These are phyloP conservation scores for Musa troglodytarum DNA, from an alignment of 176 grass and related monocot species.

Conservation along the genomic window DNA sequence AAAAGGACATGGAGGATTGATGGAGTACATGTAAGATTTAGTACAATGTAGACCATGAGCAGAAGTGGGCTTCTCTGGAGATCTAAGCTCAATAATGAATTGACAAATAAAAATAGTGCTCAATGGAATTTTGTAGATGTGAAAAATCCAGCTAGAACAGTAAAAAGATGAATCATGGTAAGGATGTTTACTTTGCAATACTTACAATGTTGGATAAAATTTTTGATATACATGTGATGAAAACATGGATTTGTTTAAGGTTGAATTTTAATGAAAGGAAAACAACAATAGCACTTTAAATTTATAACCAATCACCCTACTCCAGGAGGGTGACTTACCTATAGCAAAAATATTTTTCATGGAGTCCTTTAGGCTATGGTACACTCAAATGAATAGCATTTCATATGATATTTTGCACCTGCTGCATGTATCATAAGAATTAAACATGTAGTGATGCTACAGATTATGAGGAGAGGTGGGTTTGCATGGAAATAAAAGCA, in stretches of 20 bases:
- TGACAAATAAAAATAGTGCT: not conserved
- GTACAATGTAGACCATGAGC: not conserved
- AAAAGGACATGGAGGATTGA: not conserved
- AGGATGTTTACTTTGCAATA: too few species aligned
- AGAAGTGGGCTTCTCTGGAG: conserved; percentile 1
- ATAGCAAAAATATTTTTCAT: not conserved
- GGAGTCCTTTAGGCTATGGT: not conserved
- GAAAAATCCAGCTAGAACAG: not conserved
- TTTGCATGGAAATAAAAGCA: too few species aligned
- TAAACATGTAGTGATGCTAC: not conserved
- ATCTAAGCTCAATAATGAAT: not conserved
- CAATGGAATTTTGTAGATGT: not conserved
- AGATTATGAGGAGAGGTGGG: not conserved
- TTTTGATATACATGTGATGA: too few species aligned
- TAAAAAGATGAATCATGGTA: too few species aligned
- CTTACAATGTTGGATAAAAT: too few species aligned
- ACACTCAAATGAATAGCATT: not conserved
- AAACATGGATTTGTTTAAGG: not conserved
- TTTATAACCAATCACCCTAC: not conserved
- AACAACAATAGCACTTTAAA: not conserved
- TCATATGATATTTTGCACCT: not conserved
- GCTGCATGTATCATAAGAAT: not conserved
- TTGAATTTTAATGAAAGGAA: not conserved
- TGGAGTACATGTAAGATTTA: not conserved
- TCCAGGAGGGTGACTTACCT: not conserved